Conservation (phyloP, 306 rosid genomes). For the Lupinus albus region DNA sequence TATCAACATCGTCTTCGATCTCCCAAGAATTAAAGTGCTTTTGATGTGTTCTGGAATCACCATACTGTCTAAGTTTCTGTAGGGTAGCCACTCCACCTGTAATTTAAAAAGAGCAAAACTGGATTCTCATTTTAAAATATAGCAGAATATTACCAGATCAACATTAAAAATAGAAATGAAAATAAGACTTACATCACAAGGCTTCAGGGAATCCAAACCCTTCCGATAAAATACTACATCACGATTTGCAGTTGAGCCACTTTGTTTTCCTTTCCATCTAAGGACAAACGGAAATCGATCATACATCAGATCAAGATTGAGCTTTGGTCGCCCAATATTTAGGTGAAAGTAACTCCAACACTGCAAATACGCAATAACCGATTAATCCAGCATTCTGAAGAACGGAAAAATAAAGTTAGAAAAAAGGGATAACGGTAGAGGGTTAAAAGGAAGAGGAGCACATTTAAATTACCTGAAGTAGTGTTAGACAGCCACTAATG, state of each 20-base stretch:
- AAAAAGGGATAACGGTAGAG: slow-evolving; percentile 16
- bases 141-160: slow-evolving; percentile 19
- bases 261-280: slow-evolving; percentile 96
- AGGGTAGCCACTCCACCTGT: slow-evolving; percentile 99
- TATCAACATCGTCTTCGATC: slow-evolving; percentile 92
- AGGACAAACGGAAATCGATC: slow-evolving; percentile 94
- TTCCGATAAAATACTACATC: slow-evolving; percentile 96
- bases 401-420: not conserved
- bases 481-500: slow-evolving; percentile 95
- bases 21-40: slow-evolving; percentile 68
- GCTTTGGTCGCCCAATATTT: slow-evolving; percentile 94
- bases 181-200: slow-evolving; percentile 71
- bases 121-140: slow-evolving; percentile 29
- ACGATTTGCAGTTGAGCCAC: slow-evolving; percentile 96
- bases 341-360: slow-evolving; percentile 99
- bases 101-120: slow-evolving; percentile 43
- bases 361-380: slow-evolving; percentile 51
- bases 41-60: slow-evolving; percentile 83
- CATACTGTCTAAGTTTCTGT: slow-evolving; percentile 77
- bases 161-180: slow-evolving; percentile 14
- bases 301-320: slow-evolving; percentile 70
- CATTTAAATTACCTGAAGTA: slow-evolving; percentile 69
- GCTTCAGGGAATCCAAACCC: slow-evolving; percentile 89
- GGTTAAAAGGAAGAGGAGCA: slow-evolving; percentile 1
- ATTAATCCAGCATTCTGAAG: slow-evolving; percentile 21